Conservation (phyloP, 192 early-diverging fungal genomes). For the Physocladia obscura region DNA sequence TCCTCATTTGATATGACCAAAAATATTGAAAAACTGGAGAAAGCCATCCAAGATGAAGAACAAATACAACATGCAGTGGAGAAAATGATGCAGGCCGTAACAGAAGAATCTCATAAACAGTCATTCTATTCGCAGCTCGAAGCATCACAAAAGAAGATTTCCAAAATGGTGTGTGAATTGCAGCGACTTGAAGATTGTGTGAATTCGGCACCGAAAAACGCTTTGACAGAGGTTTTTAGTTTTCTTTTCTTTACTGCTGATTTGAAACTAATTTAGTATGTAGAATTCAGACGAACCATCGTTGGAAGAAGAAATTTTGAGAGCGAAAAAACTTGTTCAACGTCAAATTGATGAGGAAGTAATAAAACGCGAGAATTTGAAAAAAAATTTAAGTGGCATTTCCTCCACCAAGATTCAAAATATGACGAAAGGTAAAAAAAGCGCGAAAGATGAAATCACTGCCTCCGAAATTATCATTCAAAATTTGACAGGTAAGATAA, state of each 20-base stretch:
- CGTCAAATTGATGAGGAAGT: conserved; percentile 47
- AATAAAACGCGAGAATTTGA: conserved; percentile 36
- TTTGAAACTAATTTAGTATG: not conserved
- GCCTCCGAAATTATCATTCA: conserved; percentile 13
- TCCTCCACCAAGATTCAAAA: not conserved
- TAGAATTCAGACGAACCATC: conserved; percentile 5
- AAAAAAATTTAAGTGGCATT: conserved; percentile 24
- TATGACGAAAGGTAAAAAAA: conserved; percentile 18
- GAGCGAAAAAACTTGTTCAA: conserved; percentile 32
- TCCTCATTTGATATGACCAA: conserved; percentile 18
- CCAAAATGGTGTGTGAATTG: conserved; percentile 28
- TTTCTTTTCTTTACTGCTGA: not conserved
- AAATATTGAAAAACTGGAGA: conserved; percentile 37
- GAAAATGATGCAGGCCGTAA: conserved; percentile 36
- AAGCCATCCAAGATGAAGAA: conserved; percentile 48
- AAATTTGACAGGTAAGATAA: conserved; percentile 24
- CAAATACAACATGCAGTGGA: conserved; percentile 45
- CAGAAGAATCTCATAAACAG: conserved; percentile 38
- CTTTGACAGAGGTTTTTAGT: too few species aligned
- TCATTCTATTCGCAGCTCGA: conserved; percentile 39
- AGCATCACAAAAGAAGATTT: conserved; percentile 31
- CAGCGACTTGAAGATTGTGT: conserved; percentile 16
- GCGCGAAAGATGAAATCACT: conserved; percentile 32
- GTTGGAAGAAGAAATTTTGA: conserved; percentile 31
- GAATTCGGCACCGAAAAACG: not conserved